A percentile compares a stretch with the other conserved stretches of the same genome.
These are phyloP conservation scores for Pleoardoris graminearum DNA, from an alignment of 2,329 filamentous ascomycete genomes.

Conservation along the genomic window DNA sequence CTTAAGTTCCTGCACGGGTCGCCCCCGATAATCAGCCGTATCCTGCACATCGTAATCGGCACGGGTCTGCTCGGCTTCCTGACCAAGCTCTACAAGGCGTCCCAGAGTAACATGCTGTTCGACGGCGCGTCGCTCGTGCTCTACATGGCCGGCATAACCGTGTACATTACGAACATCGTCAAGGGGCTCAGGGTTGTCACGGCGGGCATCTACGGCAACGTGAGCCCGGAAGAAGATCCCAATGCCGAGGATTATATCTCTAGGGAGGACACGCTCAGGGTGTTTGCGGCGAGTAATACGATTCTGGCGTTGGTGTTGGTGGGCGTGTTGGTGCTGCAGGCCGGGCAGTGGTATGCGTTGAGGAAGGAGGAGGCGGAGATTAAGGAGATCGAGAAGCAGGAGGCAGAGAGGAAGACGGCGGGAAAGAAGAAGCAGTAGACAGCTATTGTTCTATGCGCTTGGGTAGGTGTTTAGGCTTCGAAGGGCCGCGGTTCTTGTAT, in stretches of 20 bases:
- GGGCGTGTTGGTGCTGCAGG: slow-evolving; percentile 89
- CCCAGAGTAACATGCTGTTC: slow-evolving; percentile 94
- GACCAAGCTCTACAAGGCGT: slow-evolving; percentile 91
- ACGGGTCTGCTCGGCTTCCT: slow-evolving; percentile 87
- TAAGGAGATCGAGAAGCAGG: slow-evolving; percentile 62
- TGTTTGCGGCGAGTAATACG: slow-evolving; percentile 91
- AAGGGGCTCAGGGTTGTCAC: slow-evolving; percentile 88
- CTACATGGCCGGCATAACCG: slow-evolving; percentile 83
- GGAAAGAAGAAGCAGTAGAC: slow-evolving; percentile 43
- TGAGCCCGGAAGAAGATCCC: slow-evolving; percentile 43
- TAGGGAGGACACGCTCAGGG: slow-evolving; percentile 86
- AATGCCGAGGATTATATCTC: slow-evolving; percentile 68
- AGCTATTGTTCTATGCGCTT: not conserved
- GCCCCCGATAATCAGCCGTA: slow-evolving; percentile 86
- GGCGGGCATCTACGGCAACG: slow-evolving; percentile 66
- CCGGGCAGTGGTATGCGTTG: slow-evolving; percentile 98
- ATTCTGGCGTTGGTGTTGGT: slow-evolving; percentile 91
- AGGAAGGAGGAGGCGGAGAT: slow-evolving; percentile 84
- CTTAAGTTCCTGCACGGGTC: slow-evolving; percentile 89
- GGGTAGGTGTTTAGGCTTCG: not conserved
- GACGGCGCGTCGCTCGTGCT: slow-evolving; percentile 73
- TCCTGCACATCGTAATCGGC: slow-evolving; percentile 90
- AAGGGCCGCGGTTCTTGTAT: not conserved
- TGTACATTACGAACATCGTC: slow-evolving; percentile 96
- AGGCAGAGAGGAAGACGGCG: slow-evolving; percentile 35